Evolutionary conservation across 2,329 filamentous ascomycete genomes (phyloP).

Genomic region (Hypoxylon sp.): DNA sequence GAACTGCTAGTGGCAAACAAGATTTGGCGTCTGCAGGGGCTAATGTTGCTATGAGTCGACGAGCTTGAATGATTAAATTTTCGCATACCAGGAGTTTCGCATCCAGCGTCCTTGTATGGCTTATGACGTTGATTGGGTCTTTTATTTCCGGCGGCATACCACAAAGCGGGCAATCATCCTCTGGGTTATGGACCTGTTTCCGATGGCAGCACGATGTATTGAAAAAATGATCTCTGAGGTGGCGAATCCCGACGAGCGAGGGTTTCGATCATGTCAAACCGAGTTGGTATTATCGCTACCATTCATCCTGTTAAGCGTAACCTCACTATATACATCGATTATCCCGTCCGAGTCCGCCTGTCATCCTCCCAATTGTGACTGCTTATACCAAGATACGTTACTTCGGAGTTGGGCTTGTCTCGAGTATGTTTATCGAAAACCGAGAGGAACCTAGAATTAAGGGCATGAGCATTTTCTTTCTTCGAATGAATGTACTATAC

Average conservation of each 20-base stretch:
- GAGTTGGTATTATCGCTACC: conserved; percentile 30
- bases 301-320: conserved; percentile 9
- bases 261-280: conserved; percentile 26
- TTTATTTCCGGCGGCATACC: conserved; percentile 43
- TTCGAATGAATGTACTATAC: conserved; percentile 48
- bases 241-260: conserved; percentile 38
- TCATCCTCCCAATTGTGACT: conserved; percentile 17
- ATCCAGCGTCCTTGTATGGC: conserved; percentile 38
- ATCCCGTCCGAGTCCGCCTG: conserved; percentile 9
- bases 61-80: conserved; percentile 54
- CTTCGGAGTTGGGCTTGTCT: conserved; percentile 21
- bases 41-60: conserved; percentile 70
- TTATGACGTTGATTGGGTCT: conserved; percentile 49
- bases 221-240: conserved; percentile 27
- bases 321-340: conserved; percentile 42
- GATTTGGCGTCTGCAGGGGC: conserved; percentile 72
- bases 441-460: conserved; percentile 24
- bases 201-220: conserved; percentile 43
- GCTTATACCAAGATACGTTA: conserved; percentile 15
- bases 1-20: conserved; percentile 69
- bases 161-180: conserved; percentile 38
- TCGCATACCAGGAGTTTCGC: conserved; percentile 24
- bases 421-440: conserved; percentile 17
- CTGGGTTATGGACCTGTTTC: conserved; percentile 41
- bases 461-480: conserved; percentile 37